Evolutionary conservation across 2,329 filamentous ascomycete genomes (phyloP), one percentile per base, ranked within the genome.

Genomic region (Curvularia lunata): DNA sequence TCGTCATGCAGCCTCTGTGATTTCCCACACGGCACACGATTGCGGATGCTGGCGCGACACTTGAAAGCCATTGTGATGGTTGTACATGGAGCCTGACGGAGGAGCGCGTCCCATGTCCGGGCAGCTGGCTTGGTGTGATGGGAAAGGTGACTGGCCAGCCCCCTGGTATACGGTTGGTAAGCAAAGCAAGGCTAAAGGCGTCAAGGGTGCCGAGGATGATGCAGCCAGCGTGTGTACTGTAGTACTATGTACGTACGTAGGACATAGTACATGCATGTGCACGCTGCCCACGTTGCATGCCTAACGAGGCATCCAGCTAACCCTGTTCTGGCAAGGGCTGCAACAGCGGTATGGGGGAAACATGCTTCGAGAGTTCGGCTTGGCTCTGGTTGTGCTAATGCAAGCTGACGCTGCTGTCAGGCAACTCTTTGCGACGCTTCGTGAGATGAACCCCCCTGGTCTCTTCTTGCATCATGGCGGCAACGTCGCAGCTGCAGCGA

Each of bases 291-390:
- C 52, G 57, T 63, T 63, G 42, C 38, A 52, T 50, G 52, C 48
- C 45, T 48, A 47, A 53, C 47, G 42, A 48, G 46, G 34, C 43
- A 25, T 41, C 18, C 5, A 1, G 40, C 60, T 62, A 61, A 28
- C 51, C 54, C 48, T 30, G 18, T 54, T 53, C 37, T 13, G 53
- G 48, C 16, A 40, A 40, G 46, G 40, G 23, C 51, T 64, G 65
- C 59, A 52, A 64, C 55, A 51, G 48, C 49, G 56, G 54, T 53
- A 53, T 63, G 63, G 58, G 58, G 58, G 51, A 56, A 63, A 63
- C 61, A 62, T 51, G 59, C 55, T 70, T 70, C 63, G 64, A 67
- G 63, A 66, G 56, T 67, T 56, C 59, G 58, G 55, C 65, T 66
- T 67, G 49, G 48, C 52, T 37, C 43, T 48, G n/a, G 46, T 48